phyloP scores from a whole-genome alignment of 768 basidiomycete species.

The Lactarius hengduanensis region DNA sequence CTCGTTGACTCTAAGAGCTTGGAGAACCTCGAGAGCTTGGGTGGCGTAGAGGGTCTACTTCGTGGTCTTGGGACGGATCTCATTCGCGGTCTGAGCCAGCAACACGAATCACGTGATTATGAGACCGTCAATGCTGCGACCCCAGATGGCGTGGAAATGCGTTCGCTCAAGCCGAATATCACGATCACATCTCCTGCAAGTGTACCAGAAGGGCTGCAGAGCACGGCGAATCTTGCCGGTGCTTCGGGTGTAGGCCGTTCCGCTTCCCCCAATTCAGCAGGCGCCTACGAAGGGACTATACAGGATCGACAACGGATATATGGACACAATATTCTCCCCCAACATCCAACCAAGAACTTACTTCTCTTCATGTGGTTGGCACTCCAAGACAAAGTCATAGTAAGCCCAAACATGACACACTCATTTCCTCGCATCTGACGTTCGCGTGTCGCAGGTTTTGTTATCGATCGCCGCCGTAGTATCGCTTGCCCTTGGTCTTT shows the following conservation, averaged over 20 bases:
- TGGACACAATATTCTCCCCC: slow-evolving; percentile 53
- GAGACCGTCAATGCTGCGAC: too few species aligned
- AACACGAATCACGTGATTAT: slow-evolving; percentile 6
- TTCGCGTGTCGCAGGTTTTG: slow-evolving; percentile 62
- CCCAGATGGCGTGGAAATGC: too few species aligned
- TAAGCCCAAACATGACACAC: slow-evolving; percentile 35
- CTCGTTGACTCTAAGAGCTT: slow-evolving; percentile 89
- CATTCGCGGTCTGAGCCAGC: slow-evolving; percentile 42
- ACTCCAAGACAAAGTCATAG: slow-evolving; percentile 61
- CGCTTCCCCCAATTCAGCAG: neutral
- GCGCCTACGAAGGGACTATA: slow-evolving; percentile 32
- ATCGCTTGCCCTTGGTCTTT: slow-evolving; percentile 91
- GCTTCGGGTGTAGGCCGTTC: neutral
- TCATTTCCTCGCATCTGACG: slow-evolving; percentile 31
- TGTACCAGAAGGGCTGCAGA: too few species aligned
- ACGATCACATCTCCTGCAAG: too few species aligned
- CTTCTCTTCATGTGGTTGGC: slow-evolving; percentile 60
- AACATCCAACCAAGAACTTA: slow-evolving; percentile 47
- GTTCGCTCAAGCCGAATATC: too few species aligned
- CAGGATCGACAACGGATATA: slow-evolving; percentile 49
- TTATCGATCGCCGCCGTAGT: slow-evolving; percentile 81
- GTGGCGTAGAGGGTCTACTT: slow-evolving; percentile 69
- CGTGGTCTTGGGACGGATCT: slow-evolving; percentile 69
- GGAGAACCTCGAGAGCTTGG: slow-evolving; percentile 62
- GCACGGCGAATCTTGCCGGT: too few species aligned